Conservation (phyloP, 176 grass and related monocot species). For the Bonia amplexicaulis region DNA sequence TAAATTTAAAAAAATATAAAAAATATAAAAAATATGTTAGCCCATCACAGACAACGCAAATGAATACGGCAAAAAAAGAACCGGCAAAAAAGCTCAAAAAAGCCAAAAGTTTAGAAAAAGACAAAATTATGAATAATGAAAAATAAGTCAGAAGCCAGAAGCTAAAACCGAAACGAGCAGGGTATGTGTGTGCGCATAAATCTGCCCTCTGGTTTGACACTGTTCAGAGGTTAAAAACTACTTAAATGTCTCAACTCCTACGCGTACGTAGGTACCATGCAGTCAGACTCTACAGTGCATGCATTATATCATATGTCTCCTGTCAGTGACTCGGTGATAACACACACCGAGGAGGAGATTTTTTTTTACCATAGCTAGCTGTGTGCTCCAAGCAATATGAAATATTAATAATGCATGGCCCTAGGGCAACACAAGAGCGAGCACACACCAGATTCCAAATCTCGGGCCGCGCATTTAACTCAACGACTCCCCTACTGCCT, state of each 20-base stretch:
- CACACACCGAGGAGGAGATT: neutral
- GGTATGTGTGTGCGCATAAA: neutral
- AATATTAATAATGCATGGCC: constrained; percentile 27
- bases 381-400: constrained; percentile 12
- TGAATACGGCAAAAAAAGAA: too few species aligned
- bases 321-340: constrained; percentile 23
- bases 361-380: neutral
- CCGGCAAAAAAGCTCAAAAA: too few species aligned
- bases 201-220: neutral
- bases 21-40: too few species aligned
- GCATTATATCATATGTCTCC: constrained; percentile 17
- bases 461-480: constrained; percentile 54
- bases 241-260: constrained; percentile 2
- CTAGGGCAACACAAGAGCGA: constrained; percentile 27
- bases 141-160: too few species aligned
- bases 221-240: constrained; percentile 21
- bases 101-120: too few species aligned
- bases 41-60: too few species aligned
- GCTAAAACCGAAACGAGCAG: too few species aligned
- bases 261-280: neutral
- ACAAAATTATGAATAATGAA: too few species aligned
- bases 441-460: constrained; percentile 45
- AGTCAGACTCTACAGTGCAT: constrained; percentile 22
- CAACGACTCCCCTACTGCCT: constrained; percentile 46
- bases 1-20: too few species aligned